A percentile compares a stretch with the other conserved stretches of the same genome.
Conservation (phyloP, 2,329 filamentous ascomycete genomes). For the Diaporthe sp. region DNA sequence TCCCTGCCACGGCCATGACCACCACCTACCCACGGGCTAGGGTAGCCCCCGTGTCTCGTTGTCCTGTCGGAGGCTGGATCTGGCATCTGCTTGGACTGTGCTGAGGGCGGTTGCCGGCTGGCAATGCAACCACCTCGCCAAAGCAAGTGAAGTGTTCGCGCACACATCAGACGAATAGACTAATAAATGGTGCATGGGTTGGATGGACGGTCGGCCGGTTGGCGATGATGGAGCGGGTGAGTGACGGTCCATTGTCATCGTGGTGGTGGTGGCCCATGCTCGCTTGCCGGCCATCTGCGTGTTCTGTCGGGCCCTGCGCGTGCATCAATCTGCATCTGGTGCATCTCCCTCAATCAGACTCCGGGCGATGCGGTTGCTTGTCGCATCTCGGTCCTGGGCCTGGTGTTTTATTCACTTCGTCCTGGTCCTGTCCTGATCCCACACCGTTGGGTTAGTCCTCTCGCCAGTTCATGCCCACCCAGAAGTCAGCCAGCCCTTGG, state of each 20-base stretch:
- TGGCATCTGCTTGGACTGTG: slow-evolving; percentile 20
- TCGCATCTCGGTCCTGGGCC: slow-evolving; percentile 25
- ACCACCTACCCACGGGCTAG: background rate
- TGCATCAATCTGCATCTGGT: slow-evolving; percentile 32
- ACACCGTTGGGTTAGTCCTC: slow-evolving; percentile 13
- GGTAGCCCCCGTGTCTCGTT: background rate
- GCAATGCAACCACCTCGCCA: slow-evolving; percentile 26
- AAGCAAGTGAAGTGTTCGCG: slow-evolving; percentile 17
- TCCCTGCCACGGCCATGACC: background rate
- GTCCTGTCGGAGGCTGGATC: slow-evolving; percentile 28
- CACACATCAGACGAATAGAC: slow-evolving; percentile 31
- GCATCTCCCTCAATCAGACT: slow-evolving; percentile 18
- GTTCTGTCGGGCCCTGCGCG: background rate
- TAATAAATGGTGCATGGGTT: slow-evolving; percentile 10
- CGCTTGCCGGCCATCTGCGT: slow-evolving; percentile 15
- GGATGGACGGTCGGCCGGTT: background rate
- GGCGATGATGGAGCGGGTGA: background rate
- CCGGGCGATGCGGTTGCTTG: background rate
- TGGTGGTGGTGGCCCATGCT: slow-evolving; percentile 22
- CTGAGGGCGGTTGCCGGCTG: slow-evolving; percentile 14
- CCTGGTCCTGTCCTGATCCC: background rate
- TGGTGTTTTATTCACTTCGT: slow-evolving; percentile 29
- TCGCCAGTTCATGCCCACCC: slow-evolving; percentile 3
- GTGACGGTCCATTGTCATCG: slow-evolving; percentile 9
- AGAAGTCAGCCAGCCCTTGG: background rate